These are phyloP conservation scores for Aspergillus sp. DNA, from an alignment of 2,329 filamentous ascomycete species.

Conservation along the genomic window DNA sequence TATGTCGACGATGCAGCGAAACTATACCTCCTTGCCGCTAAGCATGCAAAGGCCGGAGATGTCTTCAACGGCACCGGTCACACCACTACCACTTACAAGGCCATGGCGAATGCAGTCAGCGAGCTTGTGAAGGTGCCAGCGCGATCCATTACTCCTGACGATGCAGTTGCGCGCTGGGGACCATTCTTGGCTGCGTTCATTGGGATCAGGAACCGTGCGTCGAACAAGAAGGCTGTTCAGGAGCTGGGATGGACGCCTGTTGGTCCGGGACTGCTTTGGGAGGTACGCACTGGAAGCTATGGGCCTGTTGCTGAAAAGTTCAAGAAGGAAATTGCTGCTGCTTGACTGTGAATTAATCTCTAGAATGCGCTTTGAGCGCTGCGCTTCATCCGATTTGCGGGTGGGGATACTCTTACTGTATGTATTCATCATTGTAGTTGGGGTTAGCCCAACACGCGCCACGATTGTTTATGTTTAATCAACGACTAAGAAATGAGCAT, in stretches of 20 bases:
- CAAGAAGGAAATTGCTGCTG: not conserved
- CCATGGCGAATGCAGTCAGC: constrained; percentile 32
- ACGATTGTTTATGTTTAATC: no score
- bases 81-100: constrained; percentile 27
- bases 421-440: not conserved
- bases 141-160: constrained; percentile 24
- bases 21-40: constrained; percentile 39
- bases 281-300: constrained; percentile 29
- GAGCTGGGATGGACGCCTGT: constrained; percentile 37
- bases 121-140: constrained; percentile 35
- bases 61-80: constrained; percentile 41
- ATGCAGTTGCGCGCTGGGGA: constrained; percentile 32
- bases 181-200: constrained; percentile 27
- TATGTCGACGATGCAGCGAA: constrained; percentile 41
- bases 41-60: constrained; percentile 37
- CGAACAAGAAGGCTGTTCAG: constrained; percentile 37
- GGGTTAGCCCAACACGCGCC: no score
- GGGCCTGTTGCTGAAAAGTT: constrained; percentile 13
- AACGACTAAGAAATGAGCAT: no score
- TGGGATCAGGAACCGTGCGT: constrained; percentile 32
- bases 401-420: not conserved
- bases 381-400: not conserved
- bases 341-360: not conserved
- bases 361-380: not conserved
- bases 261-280: constrained; percentile 26